Conservation (phyloP, 2,329 filamentous ascomycete species). For the Fusarium staphyleae region DNA sequence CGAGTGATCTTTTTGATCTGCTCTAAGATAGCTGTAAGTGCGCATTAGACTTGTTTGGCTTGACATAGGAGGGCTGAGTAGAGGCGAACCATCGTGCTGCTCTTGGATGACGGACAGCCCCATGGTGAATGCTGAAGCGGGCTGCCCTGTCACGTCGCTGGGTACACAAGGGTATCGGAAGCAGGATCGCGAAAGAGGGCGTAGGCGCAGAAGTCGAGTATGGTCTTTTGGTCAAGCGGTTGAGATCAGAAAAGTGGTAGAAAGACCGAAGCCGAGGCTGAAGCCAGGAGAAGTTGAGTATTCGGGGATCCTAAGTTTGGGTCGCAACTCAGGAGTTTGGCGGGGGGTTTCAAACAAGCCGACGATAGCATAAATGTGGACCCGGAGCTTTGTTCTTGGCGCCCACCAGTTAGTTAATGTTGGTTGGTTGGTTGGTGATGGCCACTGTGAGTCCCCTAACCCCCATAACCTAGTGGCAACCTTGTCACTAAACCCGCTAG, state of each 20-base stretch:
- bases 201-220: no score
- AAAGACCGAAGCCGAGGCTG: slow-evolving; percentile 26
- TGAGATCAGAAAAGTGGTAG: slow-evolving; percentile 18
- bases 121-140: slow-evolving; percentile 65
- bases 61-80: not conserved
- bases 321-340: slow-evolving; percentile 39
- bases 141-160: slow-evolving; percentile 38
- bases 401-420: slow-evolving; percentile 24
- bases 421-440: slow-evolving; percentile 32
- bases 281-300: slow-evolving; percentile 16
- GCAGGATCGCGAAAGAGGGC: no score
- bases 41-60: slow-evolving; percentile 30
- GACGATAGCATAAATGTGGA: slow-evolving; percentile 27
- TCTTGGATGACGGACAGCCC: slow-evolving; percentile 83
- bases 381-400: slow-evolving; percentile 6
- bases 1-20: slow-evolving; percentile 77
- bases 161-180: slow-evolving; percentile 11
- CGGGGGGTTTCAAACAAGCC: slow-evolving; percentile 39
- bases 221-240: slow-evolving; percentile 24
- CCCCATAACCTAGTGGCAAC: no score
- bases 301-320: slow-evolving; percentile 18
- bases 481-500: not conserved
- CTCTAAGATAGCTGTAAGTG: slow-evolving; percentile 45
- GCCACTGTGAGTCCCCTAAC: slow-evolving; percentile 15
- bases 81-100: slow-evolving; percentile 64